phyloP scores from a whole-genome alignment of 257 asterid species.

The Orobanche coerulescens region DNA sequence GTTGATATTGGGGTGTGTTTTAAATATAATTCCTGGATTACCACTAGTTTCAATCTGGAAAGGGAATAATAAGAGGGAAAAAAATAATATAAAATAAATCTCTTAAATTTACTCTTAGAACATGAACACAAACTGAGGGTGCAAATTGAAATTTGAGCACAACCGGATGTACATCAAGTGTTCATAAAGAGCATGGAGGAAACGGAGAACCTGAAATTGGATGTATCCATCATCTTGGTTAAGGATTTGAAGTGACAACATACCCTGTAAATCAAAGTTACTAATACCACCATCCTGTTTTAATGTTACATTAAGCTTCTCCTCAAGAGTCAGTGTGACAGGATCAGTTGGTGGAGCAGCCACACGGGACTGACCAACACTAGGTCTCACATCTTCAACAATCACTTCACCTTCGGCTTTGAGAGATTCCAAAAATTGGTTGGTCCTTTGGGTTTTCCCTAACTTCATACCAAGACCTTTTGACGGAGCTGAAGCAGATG shows the following conservation, averaged over 20 bases:
- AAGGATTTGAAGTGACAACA: constrained; percentile 73
- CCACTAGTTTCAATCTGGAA: constrained; percentile 77
- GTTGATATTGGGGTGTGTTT: constrained; percentile 91
- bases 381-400: constrained; percentile 81
- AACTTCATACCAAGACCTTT: constrained; percentile 88
- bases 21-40: constrained; percentile 67
- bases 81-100: constrained; percentile 4
- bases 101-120: constrained; percentile 13
- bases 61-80: not conserved
- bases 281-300: constrained; percentile 84
- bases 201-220: constrained; percentile 76
- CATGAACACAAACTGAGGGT: constrained; percentile 4
- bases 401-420: constrained; percentile 88
- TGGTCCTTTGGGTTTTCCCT: constrained; percentile 72
- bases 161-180: constrained; percentile 12
- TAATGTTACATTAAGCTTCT: constrained; percentile 60
- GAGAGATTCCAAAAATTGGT: constrained; percentile 83
- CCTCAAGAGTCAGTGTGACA: constrained; percentile 77
- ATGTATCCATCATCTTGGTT: constrained; percentile 77
- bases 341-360: constrained; percentile 81
- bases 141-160: not conserved
- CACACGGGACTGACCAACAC: constrained; percentile 55
- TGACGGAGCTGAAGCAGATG: constrained; percentile 78
- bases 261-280: constrained; percentile 83
- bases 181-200: constrained; percentile 5